A percentile compares a stretch with the other conserved stretches of the same genome.
These are phyloP conservation scores for Thalassiosira mediterranea DNA, from an alignment of 352 stramenopile genomes.

Conservation along the genomic window DNA sequence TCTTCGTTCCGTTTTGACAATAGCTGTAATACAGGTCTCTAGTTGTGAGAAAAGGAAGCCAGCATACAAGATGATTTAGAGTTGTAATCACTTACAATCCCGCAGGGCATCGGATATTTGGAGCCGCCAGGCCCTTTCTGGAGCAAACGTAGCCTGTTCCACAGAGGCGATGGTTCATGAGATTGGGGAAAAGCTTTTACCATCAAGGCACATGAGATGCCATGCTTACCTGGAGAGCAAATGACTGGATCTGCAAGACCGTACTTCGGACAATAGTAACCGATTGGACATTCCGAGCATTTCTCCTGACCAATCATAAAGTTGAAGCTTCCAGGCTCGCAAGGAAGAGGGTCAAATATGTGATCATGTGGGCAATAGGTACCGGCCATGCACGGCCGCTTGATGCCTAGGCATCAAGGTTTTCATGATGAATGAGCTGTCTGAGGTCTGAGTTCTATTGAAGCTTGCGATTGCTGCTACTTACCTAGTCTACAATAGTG, in stretches of 20 bases:
- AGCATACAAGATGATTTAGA: too few relatives aligned
- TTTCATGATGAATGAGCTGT: not conserved
- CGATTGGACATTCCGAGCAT: constrained; percentile 89
- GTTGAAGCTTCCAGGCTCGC: constrained; percentile 92
- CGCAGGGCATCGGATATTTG: constrained; percentile 92
- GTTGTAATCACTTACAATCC: constrained; percentile 85
- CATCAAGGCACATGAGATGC: not conserved
- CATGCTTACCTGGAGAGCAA: constrained; percentile 85
- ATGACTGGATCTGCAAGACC: constrained; percentile 89
- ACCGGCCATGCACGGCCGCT: constrained; percentile 89
- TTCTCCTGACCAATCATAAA: constrained; percentile 89
- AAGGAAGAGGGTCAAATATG: constrained; percentile 88
- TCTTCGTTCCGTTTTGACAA: constrained; percentile 92
- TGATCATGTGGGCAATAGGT: constrained; percentile 90
- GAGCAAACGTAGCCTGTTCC: constrained; percentile 92
- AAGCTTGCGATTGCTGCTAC: too few relatives aligned
- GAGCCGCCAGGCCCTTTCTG: constrained; percentile 85
- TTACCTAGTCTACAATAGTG: constrained; percentile 51
- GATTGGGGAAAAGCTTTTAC: too few relatives aligned
- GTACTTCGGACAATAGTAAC: constrained; percentile 93
- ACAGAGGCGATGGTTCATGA: constrained; percentile 88
- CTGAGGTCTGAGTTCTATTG: too few relatives aligned
- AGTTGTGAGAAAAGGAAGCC: too few relatives aligned
- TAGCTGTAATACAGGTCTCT: constrained; percentile 81
- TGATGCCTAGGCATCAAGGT: constrained; percentile 70